A percentile compares a stretch with the other conserved stretches of the same genome.
phyloP scores from a whole-genome alignment of 2,329 filamentous ascomycete species.

The Pestalotiopsis sp. region DNA sequence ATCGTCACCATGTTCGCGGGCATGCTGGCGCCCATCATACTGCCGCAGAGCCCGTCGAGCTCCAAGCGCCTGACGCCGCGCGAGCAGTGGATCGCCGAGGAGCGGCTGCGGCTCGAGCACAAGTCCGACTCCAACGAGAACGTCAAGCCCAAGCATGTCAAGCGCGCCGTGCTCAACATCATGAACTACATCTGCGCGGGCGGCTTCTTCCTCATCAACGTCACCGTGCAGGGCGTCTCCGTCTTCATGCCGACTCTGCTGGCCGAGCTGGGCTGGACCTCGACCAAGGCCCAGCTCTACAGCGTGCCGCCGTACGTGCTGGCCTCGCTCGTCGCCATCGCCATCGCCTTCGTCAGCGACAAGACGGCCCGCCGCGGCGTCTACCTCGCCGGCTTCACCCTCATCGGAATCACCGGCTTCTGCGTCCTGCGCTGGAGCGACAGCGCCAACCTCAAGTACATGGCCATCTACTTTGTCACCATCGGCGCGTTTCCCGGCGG shows the following conservation, averaged over 20 bases:
- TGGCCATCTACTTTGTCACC: slow-evolving; percentile 55
- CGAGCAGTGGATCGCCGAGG: slow-evolving; percentile 54
- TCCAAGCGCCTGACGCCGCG: slow-evolving; percentile 51
- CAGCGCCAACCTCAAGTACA: slow-evolving; percentile 37
- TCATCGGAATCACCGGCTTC: slow-evolving; percentile 50
- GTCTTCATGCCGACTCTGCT: slow-evolving; percentile 52
- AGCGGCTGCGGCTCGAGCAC: slow-evolving; percentile 51
- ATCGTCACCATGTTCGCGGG: slow-evolving; percentile 52
- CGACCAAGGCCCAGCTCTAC: slow-evolving; percentile 41
- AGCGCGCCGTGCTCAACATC: slow-evolving; percentile 52
- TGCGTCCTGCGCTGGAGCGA: slow-evolving; percentile 48
- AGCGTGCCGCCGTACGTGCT: slow-evolving; percentile 45
- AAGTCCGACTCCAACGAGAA: slow-evolving; percentile 44
- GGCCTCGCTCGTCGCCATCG: slow-evolving; percentile 40
- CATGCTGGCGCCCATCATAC: slow-evolving; percentile 46
- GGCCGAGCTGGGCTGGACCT: slow-evolving; percentile 39
- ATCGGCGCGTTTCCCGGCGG: slow-evolving; percentile 59
- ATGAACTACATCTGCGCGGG: slow-evolving; percentile 60
- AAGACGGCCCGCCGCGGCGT: slow-evolving; percentile 42
- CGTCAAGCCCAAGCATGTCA: slow-evolving; percentile 49
- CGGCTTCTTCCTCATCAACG: slow-evolving; percentile 61
- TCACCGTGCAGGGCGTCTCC: slow-evolving; percentile 55
- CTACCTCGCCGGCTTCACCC: slow-evolving; percentile 38
- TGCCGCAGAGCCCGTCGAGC: slow-evolving; percentile 49
- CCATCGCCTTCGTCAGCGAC: slow-evolving; percentile 39